Conservation (phyloP, 257 asterid genomes). For the Cynanchum wilfordii region DNA sequence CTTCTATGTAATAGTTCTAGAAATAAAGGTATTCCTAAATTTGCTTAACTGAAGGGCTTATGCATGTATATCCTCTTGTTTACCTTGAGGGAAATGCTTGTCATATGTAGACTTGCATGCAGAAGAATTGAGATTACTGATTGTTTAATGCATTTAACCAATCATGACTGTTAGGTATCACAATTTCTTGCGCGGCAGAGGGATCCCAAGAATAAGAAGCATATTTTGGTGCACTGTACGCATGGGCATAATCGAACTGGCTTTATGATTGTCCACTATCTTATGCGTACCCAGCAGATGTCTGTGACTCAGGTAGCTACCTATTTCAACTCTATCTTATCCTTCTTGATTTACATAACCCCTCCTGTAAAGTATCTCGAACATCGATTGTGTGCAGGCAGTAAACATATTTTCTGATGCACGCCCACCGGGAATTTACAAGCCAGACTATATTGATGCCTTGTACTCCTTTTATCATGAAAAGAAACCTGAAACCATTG, state of each 20-base stretch:
- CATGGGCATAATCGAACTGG: conserved; percentile 99
- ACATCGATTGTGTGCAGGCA: conserved; percentile 44
- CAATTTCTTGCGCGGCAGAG: conserved; percentile 78
- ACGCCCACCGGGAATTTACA: conserved; percentile 97
- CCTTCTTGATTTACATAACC: neutral
- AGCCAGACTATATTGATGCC: conserved; percentile 83
- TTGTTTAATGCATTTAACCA: neutral
- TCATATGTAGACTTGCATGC: neutral
- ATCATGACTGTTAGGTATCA: conserved; percentile 52
- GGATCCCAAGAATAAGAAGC: conserved; percentile 65
- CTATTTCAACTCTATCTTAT: conserved; percentile 7
- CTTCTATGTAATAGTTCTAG: neutral
- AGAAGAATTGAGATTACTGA: neutral
- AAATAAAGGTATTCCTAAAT: neutral
- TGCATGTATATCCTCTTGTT: neutral
- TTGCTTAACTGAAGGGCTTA: neutral
- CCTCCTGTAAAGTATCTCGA: conserved; percentile 2
- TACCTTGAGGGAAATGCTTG: neutral
- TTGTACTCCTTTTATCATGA: conserved; percentile 86
- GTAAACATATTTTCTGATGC: conserved; percentile 75
- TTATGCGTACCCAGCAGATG: conserved; percentile 68
- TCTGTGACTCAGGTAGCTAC: conserved; percentile 81
- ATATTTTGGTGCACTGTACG: conserved; percentile 90
- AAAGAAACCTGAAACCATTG: conserved; percentile 70
- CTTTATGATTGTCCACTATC: conserved; percentile 87